A percentile compares a stretch with the other conserved stretches of the same genome.
Conservation (phyloP, 2,329 filamentous ascomycete genomes). For the Phaeosphaeriaceae sp. region DNA sequence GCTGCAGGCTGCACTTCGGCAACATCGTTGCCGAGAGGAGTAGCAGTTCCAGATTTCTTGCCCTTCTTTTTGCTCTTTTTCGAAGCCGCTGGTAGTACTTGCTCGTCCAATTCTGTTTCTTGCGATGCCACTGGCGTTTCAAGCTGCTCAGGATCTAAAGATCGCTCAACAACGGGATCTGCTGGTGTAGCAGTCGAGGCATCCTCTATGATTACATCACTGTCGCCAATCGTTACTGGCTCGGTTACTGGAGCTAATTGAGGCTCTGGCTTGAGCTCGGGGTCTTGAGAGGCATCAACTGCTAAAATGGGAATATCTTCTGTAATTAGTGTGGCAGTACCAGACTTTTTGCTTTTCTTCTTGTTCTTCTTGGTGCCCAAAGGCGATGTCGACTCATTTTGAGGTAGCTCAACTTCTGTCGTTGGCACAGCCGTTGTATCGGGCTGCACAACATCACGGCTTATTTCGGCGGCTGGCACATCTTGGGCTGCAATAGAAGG, state of each 20-base stretch:
- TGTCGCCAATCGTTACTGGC: too few species aligned
- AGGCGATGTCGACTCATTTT: neutral
- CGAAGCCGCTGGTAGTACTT: neutral
- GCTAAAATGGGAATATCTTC: neutral
- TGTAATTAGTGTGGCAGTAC: neutral
- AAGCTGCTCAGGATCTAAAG: too few species aligned
- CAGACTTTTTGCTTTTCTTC: conserved; percentile 23
- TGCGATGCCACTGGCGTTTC: too few species aligned
- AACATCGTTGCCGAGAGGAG: neutral
- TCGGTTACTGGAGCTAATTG: neutral
- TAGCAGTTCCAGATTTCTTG: conserved; percentile 25
- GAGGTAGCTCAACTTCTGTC: neutral
- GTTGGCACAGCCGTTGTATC: neutral
- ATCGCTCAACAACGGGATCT: too few species aligned
- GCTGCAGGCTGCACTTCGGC: too few species aligned
- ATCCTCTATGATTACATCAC: too few species aligned
- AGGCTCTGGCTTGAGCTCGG: neutral
- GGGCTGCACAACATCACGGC: too few species aligned
- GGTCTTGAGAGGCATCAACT: neutral
- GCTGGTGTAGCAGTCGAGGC: too few species aligned
- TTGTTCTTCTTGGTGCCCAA: conserved; percentile 20
- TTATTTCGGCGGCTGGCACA: too few species aligned
- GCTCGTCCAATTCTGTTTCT: neutral
- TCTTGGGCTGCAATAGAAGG: too few species aligned
- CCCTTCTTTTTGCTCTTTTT: conserved; percentile 37